A percentile compares a stretch with the other conserved stretches of the same genome.
phyloP scores from a whole-genome alignment of 805 yeast genomes.

The Candida maltosa region DNA sequence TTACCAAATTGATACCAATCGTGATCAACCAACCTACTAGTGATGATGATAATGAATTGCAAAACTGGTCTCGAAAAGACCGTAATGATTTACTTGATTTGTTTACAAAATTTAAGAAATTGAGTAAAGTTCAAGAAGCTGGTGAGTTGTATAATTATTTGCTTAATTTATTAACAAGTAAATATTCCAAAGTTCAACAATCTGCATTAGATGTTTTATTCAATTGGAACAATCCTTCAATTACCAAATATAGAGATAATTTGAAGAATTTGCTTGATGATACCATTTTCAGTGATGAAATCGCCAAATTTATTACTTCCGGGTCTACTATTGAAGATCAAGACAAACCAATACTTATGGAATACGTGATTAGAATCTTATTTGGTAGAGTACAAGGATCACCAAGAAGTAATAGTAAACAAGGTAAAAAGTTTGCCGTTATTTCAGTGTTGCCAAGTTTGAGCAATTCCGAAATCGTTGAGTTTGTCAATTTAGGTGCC shows the following conservation, averaged over 20 bases:
- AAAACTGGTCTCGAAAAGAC: conserved; percentile 48
- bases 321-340: conserved; percentile 54
- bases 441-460: conserved; percentile 61
- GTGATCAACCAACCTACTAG: conserved; percentile 37
- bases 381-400: conserved; percentile 82
- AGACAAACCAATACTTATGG: conserved; percentile 63
- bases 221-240: conserved; percentile 54
- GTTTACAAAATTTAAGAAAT: conserved; percentile 61
- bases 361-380: conserved; percentile 69
- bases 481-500: conserved; percentile 63
- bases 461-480: conserved; percentile 45
- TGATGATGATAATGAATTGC: conserved; percentile 20
- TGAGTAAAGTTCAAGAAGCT: conserved; percentile 51
- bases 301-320: conserved; percentile 54
- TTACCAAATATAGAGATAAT: conserved; percentile 70
- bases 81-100: conserved; percentile 57
- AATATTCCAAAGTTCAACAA: conserved; percentile 61
- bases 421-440: conserved; percentile 70
- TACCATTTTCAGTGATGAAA: conserved; percentile 79
- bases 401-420: conserved; percentile 65
- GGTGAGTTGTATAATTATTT: conserved; percentile 53
- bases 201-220: conserved; percentile 68
- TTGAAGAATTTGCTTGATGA: conserved; percentile 77
- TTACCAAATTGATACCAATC: conserved; percentile 54
- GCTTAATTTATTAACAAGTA: conserved; percentile 57